Conservation (phyloP, 2,329 filamentous ascomycete species). For the Pyrenochaeta sp. region DNA sequence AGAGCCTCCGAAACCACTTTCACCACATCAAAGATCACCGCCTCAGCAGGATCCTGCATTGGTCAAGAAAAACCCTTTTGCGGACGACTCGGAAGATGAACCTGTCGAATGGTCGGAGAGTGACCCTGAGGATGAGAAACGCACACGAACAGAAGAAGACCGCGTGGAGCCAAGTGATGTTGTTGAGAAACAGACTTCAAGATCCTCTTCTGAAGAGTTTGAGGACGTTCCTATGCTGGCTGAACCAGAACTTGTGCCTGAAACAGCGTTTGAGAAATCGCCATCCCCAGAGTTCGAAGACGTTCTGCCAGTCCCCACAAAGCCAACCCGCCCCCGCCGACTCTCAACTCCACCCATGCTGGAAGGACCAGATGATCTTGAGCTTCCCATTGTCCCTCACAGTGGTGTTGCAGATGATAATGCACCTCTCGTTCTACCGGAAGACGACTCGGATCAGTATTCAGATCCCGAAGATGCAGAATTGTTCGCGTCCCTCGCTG, state of each 20-base stretch:
- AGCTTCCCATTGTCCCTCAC: constrained; percentile 37
- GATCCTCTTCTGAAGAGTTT: constrained; percentile 58
- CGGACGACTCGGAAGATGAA: constrained; percentile 48
- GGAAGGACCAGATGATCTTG: constrained; percentile 38
- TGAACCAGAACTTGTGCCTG: constrained; percentile 11
- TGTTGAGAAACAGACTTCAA: constrained; percentile 38
- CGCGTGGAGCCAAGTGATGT: constrained; percentile 11
- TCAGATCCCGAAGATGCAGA: constrained; percentile 94
- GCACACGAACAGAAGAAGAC: constrained; percentile 3
- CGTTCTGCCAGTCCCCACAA: constrained; percentile 44
- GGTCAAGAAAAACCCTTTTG: constrained; percentile 27
- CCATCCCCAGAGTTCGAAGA: constrained; percentile 62
- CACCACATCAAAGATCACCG: constrained; percentile 24
- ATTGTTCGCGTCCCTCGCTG: constrained; percentile 81
- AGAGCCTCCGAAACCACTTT: constrained; percentile 47
- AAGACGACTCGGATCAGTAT: constrained; percentile 49
- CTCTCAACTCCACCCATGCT: constrained; percentile 31
- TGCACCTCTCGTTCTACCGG: constrained; percentile 31
- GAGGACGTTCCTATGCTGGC: constrained; percentile 54
- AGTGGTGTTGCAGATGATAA: constrained; percentile 42
- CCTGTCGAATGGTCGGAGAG: constrained; percentile 63
- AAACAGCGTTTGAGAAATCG: constrained; percentile 41
- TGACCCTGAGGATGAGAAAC: constrained; percentile 47
- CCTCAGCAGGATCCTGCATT: constrained; percentile 26
- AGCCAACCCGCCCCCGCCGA: constrained; percentile 19